These are phyloP conservation scores for Cicer chorassanicum DNA, from an alignment of 306 rosid genomes.

Conservation along the genomic window DNA sequence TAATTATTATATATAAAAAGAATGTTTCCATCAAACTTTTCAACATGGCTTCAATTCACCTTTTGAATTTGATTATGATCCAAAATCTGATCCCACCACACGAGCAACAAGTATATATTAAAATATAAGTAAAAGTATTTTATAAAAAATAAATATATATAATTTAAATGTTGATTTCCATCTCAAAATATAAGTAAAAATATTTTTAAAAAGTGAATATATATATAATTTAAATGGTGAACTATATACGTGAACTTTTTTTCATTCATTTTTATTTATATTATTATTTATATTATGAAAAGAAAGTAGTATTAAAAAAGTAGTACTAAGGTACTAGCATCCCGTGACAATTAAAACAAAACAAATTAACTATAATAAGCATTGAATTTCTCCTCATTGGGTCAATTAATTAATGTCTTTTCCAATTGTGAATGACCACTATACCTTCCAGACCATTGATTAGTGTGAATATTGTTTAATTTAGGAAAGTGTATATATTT, in stretches of 20 bases:
- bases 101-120: conserved; percentile 34
- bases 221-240: too few species aligned
- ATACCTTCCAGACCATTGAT: conserved; percentile 18
- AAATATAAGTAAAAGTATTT: too few species aligned
- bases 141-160: too few species aligned
- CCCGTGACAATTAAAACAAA: conserved; percentile 2
- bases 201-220: too few species aligned
- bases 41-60: conserved; percentile 44
- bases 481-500: too few species aligned
- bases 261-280: too few species aligned
- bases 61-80: not conserved
- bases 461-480: not conserved
- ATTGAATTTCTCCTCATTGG: not conserved
- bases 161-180: too few species aligned
- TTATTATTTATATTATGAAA: too few species aligned
- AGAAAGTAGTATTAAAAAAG: too few species aligned
- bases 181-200: too few species aligned
- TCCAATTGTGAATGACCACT: conserved; percentile 48
- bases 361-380: not conserved
- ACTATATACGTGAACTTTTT: too few species aligned
- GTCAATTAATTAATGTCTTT: conserved; percentile 44
- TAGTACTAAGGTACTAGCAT: not conserved
- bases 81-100: conserved; percentile 55
- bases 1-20: conserved; percentile 6
- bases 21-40: conserved; percentile 47